A percentile compares a stretch with the other conserved stretches of the same genome.
Evolutionary conservation across 2,329 filamentous ascomycete genomes (phyloP).

Genomic region (Zasmidium angulare): DNA sequence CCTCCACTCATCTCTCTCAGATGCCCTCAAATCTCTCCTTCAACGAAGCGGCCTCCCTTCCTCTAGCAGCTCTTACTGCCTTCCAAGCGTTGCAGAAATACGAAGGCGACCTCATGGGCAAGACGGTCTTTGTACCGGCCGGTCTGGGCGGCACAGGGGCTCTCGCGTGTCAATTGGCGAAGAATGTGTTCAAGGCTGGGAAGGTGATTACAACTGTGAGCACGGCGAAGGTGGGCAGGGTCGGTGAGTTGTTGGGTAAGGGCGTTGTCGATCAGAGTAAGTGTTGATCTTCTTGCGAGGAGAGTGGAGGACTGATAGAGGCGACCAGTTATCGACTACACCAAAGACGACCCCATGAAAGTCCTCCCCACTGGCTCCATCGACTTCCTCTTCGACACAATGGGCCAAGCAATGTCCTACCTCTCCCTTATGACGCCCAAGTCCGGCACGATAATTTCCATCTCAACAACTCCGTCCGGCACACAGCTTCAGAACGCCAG

Average conservation of each 20-base stretch:
- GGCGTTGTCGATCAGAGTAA: not conserved
- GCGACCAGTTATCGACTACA: not conserved
- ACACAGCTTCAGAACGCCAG: not conserved
- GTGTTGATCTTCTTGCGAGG: not conserved
- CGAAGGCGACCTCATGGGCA: not conserved
- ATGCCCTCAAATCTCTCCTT: not conserved
- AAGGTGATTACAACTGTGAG: not conserved
- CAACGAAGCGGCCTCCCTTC: not conserved
- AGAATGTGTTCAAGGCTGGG: not conserved
- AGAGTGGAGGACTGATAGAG: not conserved
- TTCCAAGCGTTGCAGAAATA: not conserved
- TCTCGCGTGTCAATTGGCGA: not conserved
- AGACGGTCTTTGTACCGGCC: not conserved
- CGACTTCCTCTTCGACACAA: not conserved
- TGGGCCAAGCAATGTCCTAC: not conserved
- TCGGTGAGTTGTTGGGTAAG: not conserved
- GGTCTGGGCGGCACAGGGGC: not conserved
- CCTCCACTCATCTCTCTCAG: not conserved
- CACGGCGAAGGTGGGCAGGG: not conserved
- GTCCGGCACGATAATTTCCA: not conserved
- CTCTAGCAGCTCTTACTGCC: not conserved
- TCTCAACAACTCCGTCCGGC: not conserved
- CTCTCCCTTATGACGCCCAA: not conserved
- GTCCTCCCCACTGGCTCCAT: not conserved
- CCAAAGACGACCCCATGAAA: not conserved